Conservation (phyloP, 2,329 filamentous ascomycete genomes). For the Apiospora phragmitis region DNA sequence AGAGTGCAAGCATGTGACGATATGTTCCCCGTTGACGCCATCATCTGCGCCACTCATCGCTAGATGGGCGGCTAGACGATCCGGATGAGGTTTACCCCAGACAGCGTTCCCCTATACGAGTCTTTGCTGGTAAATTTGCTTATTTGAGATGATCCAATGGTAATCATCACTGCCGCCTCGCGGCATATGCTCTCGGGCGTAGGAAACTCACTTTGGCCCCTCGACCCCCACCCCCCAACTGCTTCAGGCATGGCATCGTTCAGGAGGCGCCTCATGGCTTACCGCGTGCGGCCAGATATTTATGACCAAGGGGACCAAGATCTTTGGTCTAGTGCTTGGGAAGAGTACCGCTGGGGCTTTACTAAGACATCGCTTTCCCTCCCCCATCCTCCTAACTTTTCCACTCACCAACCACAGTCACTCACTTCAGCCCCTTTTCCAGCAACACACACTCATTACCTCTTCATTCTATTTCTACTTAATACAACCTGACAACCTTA, state of each 20-base stretch:
- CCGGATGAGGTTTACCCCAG: neutral
- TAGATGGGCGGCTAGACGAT: neutral
- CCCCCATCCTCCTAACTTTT: neutral
- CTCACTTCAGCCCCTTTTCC: neutral
- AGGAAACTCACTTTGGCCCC: neutral
- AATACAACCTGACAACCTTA: neutral
- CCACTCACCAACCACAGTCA: neutral
- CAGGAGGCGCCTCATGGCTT: neutral
- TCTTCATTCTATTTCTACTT: neutral
- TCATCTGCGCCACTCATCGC: neutral
- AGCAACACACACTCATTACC: neutral
- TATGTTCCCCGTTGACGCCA: neutral
- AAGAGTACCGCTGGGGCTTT: neutral
- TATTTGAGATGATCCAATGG: too few relatives aligned
- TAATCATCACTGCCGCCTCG: neutral
- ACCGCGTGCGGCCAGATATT: neutral
- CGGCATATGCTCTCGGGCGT: neutral
- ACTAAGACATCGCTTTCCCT: neutral
- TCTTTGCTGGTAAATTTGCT: neutral
- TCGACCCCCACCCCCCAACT: too few relatives aligned
- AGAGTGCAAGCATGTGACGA: neutral
- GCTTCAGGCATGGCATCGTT: neutral
- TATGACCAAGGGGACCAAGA: neutral
- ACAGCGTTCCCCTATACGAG: neutral
- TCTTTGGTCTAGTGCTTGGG: too few relatives aligned